phyloP scores from a whole-genome alignment of 1,284 basidiomycete genomes.

The Moesziomyces antarcticus region DNA sequence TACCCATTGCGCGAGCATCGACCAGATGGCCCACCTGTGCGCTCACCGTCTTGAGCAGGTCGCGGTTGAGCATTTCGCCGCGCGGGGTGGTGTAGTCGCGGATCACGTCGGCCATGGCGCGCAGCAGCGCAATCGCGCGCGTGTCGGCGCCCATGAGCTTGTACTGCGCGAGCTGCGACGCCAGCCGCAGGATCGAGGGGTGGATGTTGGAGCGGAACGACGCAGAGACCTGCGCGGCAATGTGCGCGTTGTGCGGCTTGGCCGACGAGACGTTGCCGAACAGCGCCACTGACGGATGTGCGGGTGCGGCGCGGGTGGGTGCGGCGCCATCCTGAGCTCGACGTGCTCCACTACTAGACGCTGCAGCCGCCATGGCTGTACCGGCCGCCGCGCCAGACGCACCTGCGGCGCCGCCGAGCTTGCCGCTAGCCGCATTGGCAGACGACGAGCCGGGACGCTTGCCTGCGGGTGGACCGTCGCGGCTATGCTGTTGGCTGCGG shows the following conservation, averaged over 20 bases:
- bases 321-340: conserved; percentile 20
- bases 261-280: conserved; percentile 61
- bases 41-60: conserved; percentile 59
- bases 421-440: conserved; percentile 6
- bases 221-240: conserved; percentile 45
- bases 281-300: conserved; percentile 51
- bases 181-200: conserved; percentile 58
- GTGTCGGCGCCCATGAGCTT: conserved; percentile 63
- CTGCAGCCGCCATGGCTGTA: conserved; percentile 18
- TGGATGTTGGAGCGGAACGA: conserved; percentile 58
- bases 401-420: conserved; percentile 9
- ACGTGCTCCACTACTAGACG: conserved; percentile 20
- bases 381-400: conserved; percentile 4
- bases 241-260: conserved; percentile 44
- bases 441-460: conserved; percentile 35
- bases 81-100: conserved; percentile 64
- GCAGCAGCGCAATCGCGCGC: conserved; percentile 62
- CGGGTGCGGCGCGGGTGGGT: conserved; percentile 23
- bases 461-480: conserved; percentile 11
- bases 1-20: conserved; percentile 86
- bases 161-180: conserved; percentile 60
- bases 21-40: conserved; percentile 89
- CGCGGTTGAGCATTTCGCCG: conserved; percentile 63
- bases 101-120: conserved; percentile 62
- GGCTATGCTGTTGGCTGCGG: conserved; percentile 16